phyloP scores from a whole-genome alignment of 116 monocot species.

The Dioscorea cayenensis region DNA sequence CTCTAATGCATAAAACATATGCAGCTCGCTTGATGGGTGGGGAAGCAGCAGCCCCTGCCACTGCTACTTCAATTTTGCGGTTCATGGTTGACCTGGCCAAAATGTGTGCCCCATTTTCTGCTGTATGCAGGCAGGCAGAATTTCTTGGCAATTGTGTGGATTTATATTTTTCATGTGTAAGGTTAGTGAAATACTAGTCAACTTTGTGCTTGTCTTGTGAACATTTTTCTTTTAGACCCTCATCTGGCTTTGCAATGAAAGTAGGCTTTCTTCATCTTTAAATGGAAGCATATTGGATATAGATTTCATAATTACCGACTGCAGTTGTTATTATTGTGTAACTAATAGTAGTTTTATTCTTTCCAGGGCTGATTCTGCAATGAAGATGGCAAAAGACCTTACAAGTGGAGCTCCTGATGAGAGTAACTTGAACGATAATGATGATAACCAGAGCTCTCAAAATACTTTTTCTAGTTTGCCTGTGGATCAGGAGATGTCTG shows the following conservation, averaged over 20 bases:
- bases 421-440: conserved; percentile 44
- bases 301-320: not conserved
- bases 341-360: conserved; percentile 13
- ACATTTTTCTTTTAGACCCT: not conserved
- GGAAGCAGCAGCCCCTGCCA: conserved; percentile 87
- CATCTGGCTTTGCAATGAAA: not conserved
- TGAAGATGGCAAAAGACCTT: conserved; percentile 82
- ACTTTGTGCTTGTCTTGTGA: not conserved
- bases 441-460: conserved; percentile 59
- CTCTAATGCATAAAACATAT: conserved; percentile 97
- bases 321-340: conserved; percentile 1
- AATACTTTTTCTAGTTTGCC: conserved; percentile 56
- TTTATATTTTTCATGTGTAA: conserved; percentile 94
- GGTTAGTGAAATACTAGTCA: conserved; percentile 29
- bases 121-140: conserved; percentile 77
- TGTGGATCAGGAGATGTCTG: conserved; percentile 56
- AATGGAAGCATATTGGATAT: not conserved
- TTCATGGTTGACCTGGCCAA: conserved; percentile 99
- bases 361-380: conserved; percentile 73
- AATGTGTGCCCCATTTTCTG: conserved; percentile 87
- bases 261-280: not conserved
- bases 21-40: conserved; percentile 96
- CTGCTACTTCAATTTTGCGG: conserved; percentile 76
- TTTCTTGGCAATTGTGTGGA: conserved; percentile 97
- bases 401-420: conserved; percentile 37